A percentile compares a stretch with the other conserved stretches of the same genome.
These are phyloP conservation scores for Neoboletus subvelutipes DNA, from an alignment of 768 basidiomycete genomes.

Conservation along the genomic window DNA sequence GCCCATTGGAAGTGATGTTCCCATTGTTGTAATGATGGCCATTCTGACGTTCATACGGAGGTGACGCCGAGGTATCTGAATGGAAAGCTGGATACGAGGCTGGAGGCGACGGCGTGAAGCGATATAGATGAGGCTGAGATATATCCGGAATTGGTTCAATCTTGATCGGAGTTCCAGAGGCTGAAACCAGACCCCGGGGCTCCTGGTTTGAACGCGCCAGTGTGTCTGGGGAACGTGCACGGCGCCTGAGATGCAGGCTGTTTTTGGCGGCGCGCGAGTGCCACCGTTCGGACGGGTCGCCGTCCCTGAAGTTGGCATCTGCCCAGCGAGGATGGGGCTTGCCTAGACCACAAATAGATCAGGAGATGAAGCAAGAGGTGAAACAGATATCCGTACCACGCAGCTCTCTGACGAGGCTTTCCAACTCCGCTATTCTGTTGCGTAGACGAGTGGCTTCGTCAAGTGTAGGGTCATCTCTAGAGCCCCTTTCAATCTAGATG, in stretches of 20 bases:
- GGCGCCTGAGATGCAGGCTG: constrained; percentile 44
- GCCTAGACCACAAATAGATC: constrained; percentile 41
- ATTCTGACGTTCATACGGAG: constrained; percentile 35
- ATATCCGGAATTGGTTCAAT: constrained; percentile 57
- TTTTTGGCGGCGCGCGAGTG: constrained; percentile 80
- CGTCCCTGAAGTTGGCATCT: constrained; percentile 73
- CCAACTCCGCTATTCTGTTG: constrained; percentile 88
- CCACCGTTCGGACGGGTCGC: constrained; percentile 83
- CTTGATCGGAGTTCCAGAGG: constrained; percentile 63
- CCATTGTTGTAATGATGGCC: constrained; percentile 34
- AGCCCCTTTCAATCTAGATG: background rate
- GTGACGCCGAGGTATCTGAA: constrained; percentile 40
- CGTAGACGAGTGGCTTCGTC: constrained; percentile 85
- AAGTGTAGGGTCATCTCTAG: constrained; percentile 82
- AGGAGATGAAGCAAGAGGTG: constrained; percentile 5
- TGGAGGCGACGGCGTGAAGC: constrained; percentile 64
- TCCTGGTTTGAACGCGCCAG: constrained; percentile 35
- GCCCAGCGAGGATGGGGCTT: constrained; percentile 90
- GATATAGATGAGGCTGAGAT: constrained; percentile 55
- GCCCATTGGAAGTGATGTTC: constrained; percentile 28
- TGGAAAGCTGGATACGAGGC: constrained; percentile 55
- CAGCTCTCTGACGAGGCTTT: constrained; percentile 86
- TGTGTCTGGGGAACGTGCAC: constrained; percentile 37
- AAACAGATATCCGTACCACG: constrained; percentile 51
- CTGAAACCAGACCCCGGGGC: constrained; percentile 41